Percentiles rank a stretch among this genome's conserved stretches.
Conservation (phyloP, 768 basidiomycete species). For the Suillus subaureus region DNA sequence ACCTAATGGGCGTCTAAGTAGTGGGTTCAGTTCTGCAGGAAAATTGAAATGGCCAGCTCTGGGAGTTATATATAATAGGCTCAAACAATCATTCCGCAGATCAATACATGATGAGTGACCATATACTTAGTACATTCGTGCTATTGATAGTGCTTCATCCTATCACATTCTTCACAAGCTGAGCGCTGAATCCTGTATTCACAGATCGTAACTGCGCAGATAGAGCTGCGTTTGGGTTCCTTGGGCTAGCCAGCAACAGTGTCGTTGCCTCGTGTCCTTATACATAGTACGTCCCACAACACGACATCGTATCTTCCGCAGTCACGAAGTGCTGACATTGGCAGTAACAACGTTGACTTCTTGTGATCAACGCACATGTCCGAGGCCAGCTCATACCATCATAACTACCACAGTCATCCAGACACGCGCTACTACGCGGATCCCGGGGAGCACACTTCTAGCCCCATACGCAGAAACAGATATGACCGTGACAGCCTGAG, state of each 20-base stretch:
- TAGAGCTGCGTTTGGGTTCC: conserved; percentile 4
- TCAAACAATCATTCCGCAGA: neutral
- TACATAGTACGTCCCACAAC: neutral
- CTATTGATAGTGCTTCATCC: neutral
- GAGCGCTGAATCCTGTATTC: neutral
- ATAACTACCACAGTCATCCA: neutral
- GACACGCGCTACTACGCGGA: neutral
- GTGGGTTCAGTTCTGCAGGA: too few relatives aligned
- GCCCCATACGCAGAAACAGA: conserved; percentile 1
- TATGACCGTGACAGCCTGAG: neutral
- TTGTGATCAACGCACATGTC: conserved; percentile 3
- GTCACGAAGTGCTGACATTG: neutral
- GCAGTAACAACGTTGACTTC: conserved; percentile 1
- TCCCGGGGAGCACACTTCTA: neutral
- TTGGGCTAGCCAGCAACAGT: neutral
- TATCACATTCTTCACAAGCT: neutral
- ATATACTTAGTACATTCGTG: neutral
- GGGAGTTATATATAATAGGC: neutral
- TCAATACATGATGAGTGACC: neutral
- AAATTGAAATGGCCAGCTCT: too few relatives aligned
- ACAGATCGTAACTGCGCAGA: neutral
- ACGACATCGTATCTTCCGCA: neutral
- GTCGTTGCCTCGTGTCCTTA: neutral
- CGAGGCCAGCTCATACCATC: conserved; percentile 4
- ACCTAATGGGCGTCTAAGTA: too few relatives aligned